Evolutionary conservation across 1,284 basidiomycete genomes (phyloP).

Genomic region (Tylopilus microsporus): DNA sequence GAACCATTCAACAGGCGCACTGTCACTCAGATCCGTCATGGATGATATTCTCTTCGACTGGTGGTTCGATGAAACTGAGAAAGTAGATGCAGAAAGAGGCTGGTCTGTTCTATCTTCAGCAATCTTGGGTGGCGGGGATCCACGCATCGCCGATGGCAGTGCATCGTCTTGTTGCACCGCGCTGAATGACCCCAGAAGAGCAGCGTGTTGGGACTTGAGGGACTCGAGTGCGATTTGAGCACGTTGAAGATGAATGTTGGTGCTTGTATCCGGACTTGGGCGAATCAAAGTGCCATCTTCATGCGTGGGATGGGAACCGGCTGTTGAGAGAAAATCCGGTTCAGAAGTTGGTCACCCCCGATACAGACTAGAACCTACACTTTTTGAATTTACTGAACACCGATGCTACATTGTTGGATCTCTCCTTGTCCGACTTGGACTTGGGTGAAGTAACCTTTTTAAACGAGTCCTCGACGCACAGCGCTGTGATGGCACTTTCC

Average conservation of each 20-base stretch:
- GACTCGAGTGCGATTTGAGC: constrained; percentile 43
- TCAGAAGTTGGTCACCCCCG: not conserved
- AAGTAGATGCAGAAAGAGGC: constrained; percentile 26
- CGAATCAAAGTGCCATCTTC: constrained; percentile 26
- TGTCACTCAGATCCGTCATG: constrained; percentile 54
- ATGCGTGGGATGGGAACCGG: constrained; percentile 16
- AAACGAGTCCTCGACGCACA: constrained; percentile 29
- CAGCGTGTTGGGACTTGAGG: constrained; percentile 58
- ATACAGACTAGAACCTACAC: constrained; percentile 34
- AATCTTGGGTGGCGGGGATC: constrained; percentile 44
- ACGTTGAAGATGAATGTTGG: constrained; percentile 34
- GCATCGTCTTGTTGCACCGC: constrained; percentile 36
- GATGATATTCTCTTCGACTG: constrained; percentile 47
- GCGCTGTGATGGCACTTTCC: constrained; percentile 38
- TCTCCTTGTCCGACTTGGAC: constrained; percentile 46
- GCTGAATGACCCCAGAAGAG: constrained; percentile 46
- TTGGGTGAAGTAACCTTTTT: constrained; percentile 37
- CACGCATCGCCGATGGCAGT: constrained; percentile 31
- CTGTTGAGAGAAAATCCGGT: constrained; percentile 10
- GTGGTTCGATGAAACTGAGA: constrained; percentile 34
- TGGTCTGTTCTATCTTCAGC: constrained; percentile 46
- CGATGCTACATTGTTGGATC: constrained; percentile 32
- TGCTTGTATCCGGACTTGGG: constrained; percentile 12
- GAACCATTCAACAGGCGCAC: constrained; percentile 59
- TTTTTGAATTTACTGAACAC: constrained; percentile 57